phyloP scores from a whole-genome alignment of 345 rosid genomes.

The Sisymbrium altissimum region DNA sequence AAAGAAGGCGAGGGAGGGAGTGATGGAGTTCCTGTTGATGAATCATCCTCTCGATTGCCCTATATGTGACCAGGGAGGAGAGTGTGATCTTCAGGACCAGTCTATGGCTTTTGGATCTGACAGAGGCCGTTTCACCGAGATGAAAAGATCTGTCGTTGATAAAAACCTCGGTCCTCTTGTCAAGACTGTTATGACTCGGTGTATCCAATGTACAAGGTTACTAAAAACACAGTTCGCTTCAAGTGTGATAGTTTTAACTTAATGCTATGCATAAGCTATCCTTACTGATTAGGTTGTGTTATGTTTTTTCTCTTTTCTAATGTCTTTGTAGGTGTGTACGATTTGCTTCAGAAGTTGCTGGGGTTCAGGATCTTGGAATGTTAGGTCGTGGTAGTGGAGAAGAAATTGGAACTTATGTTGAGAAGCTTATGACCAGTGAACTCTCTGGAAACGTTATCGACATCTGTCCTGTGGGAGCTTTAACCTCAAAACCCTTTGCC shows the following conservation, averaged over 20 bases:
- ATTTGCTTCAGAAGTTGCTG: slow-evolving; percentile 98
- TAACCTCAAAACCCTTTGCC: slow-evolving; percentile 97
- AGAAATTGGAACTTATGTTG: slow-evolving; percentile 99
- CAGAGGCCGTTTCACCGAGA: slow-evolving; percentile 93
- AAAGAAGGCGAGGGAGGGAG: slow-evolving; percentile 97
- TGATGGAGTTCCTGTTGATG: slow-evolving; percentile 96
- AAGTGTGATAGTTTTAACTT: not conserved
- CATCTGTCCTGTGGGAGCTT: slow-evolving; percentile 98
- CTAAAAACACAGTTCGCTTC: not conserved
- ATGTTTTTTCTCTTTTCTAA: not conserved
- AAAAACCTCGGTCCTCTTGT: slow-evolving; percentile 98
- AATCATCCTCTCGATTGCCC: slow-evolving; percentile 98
- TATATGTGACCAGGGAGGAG: slow-evolving; percentile 98
- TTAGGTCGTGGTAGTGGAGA: slow-evolving; percentile 99
- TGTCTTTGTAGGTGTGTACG: slow-evolving; percentile 78
- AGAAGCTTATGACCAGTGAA: slow-evolving; percentile 98
- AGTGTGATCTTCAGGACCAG: slow-evolving; percentile 99
- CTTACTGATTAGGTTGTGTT: slow-evolving; percentile 15
- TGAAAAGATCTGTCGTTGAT: slow-evolving; percentile 97
- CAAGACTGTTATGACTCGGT: slow-evolving; percentile 99
- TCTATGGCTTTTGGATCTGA: slow-evolving; percentile 99
- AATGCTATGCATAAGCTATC: not conserved
- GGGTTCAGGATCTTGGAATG: slow-evolving; percentile 97
- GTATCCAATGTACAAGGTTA: slow-evolving; percentile 97
- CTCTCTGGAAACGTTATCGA: slow-evolving; percentile 98